A percentile compares a stretch with the other conserved stretches of the same genome.
phyloP scores from a whole-genome alignment of 345 rosid genomes.

The Stellera chamaejasme region DNA sequence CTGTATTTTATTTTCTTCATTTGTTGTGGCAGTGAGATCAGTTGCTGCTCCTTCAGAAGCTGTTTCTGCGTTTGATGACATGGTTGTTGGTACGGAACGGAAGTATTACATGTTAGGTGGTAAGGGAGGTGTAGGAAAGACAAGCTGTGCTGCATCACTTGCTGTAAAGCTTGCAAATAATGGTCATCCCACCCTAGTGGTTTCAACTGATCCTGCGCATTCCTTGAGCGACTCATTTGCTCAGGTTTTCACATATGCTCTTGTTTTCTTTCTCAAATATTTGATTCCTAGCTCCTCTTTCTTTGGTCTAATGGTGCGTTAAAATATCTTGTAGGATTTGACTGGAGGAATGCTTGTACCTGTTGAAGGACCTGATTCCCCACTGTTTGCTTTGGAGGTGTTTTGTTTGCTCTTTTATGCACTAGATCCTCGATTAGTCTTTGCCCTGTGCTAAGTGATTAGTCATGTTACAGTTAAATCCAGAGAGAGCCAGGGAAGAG shows the following conservation, averaged over 20 bases:
- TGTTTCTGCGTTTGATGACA: conserved; percentile 70
- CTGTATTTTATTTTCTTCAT: background rate
- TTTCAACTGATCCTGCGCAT: conserved; percentile 97
- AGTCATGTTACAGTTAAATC: conserved; percentile 61
- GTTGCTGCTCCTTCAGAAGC: conserved; percentile 78
- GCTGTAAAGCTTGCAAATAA: conserved; percentile 91
- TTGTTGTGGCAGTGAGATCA: conserved; percentile 57
- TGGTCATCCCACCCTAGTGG: conserved; percentile 97
- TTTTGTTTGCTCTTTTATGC: conserved; percentile 5
- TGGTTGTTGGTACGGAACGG: conserved; percentile 74
- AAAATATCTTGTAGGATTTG: conserved; percentile 48
- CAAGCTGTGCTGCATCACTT: conserved; percentile 96
- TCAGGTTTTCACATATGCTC: conserved; percentile 43
- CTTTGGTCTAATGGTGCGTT: conserved; percentile 3
- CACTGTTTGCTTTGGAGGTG: conserved; percentile 96
- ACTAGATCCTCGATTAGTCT: no score
- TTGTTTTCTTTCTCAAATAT: conserved; percentile 5
- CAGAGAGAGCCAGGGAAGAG: conserved; percentile 95
- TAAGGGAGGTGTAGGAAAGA: conserved; percentile 98
- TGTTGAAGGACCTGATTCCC: conserved; percentile 87
- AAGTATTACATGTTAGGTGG: conserved; percentile 98
- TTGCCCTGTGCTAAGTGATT: conserved; percentile 16
- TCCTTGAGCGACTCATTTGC: conserved; percentile 96
- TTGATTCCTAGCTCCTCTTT: conserved; percentile 7
- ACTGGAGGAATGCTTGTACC: conserved; percentile 82